phyloP scores from a whole-genome alignment of 2,329 filamentous ascomycete species.

The Aspergillus texensis region DNA sequence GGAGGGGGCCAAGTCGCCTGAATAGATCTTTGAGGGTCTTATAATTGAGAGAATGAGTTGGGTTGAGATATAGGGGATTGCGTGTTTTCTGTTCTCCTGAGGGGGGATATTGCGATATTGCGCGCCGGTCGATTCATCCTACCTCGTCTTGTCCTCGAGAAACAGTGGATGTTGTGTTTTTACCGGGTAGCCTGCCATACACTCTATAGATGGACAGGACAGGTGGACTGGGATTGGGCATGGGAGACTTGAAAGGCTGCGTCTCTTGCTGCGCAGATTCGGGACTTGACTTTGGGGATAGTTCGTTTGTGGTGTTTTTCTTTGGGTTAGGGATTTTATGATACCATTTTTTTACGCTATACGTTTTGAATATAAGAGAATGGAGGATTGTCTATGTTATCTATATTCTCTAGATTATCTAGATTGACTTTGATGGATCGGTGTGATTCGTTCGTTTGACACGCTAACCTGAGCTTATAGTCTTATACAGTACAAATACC shows the following conservation, averaged over 20 bases:
- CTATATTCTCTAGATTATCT: too few species aligned
- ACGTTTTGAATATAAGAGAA: background rate
- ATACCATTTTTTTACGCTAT: background rate
- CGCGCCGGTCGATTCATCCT: too few species aligned
- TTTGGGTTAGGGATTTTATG: background rate
- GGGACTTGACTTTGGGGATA: background rate
- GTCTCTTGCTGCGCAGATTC: background rate
- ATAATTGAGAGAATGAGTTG: background rate
- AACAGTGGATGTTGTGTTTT: too few species aligned
- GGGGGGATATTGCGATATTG: too few species aligned
- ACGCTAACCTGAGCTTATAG: too few species aligned
- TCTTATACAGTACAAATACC: too few species aligned
- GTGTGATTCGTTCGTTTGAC: too few species aligned
- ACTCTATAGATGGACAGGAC: background rate
- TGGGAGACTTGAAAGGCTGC: background rate
- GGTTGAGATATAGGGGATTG: background rate
- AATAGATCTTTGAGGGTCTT: constrained; percentile 15
- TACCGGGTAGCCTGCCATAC: background rate
- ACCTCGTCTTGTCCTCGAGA: too few species aligned
- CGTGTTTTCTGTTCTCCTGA: too few species aligned
- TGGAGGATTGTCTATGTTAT: background rate
- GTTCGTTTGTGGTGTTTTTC: background rate
- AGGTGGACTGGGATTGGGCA: background rate
- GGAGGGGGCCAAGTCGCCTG: constrained; percentile 47
- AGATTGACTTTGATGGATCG: too few species aligned